These are phyloP conservation scores for Oryza meridionalis DNA, from an alignment of 176 grass and related monocot species.

Conservation along the genomic window DNA sequence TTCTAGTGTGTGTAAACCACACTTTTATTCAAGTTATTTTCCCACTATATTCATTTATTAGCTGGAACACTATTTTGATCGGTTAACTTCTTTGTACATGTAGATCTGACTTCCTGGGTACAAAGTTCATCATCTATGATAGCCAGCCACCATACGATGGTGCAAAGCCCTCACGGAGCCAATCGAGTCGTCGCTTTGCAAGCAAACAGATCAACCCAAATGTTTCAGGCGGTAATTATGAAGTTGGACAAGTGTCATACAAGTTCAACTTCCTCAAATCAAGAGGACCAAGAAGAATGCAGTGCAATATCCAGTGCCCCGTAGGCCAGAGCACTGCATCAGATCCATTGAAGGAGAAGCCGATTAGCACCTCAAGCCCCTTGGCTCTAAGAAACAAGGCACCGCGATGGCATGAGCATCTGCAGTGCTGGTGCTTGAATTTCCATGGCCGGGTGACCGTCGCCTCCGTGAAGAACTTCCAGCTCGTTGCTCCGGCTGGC, in stretches of 20 bases:
- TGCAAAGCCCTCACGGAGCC: conserved; percentile 68
- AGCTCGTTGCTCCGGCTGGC: conserved; percentile 60
- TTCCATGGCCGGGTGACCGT: conserved; percentile 90
- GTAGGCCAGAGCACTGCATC: conserved; percentile 21
- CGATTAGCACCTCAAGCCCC: neutral
- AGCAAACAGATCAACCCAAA: conserved; percentile 91
- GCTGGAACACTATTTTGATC: neutral
- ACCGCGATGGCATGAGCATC: conserved; percentile 88
- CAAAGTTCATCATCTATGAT: conserved; percentile 83
- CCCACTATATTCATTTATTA: neutral
- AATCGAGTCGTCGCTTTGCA: conserved; percentile 66
- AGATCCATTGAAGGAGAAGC: conserved; percentile 39
- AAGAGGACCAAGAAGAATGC: conserved; percentile 92
- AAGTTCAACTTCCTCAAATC: conserved; percentile 97
- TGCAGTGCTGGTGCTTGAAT: conserved; percentile 98
- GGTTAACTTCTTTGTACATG: conserved; percentile 1
- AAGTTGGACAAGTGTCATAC: conserved; percentile 74
- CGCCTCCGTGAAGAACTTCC: conserved; percentile 95
- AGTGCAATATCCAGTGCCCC: conserved; percentile 78
- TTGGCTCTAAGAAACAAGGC: conserved; percentile 86
- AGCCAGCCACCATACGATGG: conserved; percentile 58
- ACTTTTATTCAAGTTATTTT: neutral
- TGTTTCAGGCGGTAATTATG: conserved; percentile 61
- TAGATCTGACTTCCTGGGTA: conserved; percentile 97
- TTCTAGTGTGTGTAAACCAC: neutral